phyloP scores from a whole-genome alignment of 148 eudicot genomes.

The Vaccinium myrtillus region DNA sequence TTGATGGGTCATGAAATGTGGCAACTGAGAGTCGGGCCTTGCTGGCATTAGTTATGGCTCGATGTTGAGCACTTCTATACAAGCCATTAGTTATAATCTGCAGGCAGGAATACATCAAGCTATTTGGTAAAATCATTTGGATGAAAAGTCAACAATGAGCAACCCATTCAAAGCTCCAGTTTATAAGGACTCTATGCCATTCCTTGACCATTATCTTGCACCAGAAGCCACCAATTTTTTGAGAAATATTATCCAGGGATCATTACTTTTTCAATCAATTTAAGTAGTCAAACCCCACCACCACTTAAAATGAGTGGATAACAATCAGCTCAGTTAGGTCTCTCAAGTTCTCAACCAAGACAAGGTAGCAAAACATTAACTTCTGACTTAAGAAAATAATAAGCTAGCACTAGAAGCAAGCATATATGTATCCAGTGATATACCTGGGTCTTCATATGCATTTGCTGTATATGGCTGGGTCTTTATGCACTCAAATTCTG shows the following conservation, averaged over 20 bases:
- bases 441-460: not conserved
- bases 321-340: conserved; percentile 1
- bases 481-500: not conserved
- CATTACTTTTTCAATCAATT: not conserved
- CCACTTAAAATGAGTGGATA: not conserved
- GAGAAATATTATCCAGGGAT: not conserved
- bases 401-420: not conserved
- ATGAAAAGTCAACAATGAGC: not conserved
- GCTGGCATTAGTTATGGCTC: conserved; percentile 73
- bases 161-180: not conserved
- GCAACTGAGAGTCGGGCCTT: conserved; percentile 82
- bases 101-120: conserved; percentile 9
- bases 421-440: not conserved
- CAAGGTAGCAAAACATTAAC: not conserved
- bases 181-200: not conserved
- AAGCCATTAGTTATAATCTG: conserved; percentile 93
- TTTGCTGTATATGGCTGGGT: not conserved
- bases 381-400: not conserved
- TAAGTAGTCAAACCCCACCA: not conserved
- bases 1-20: conserved; percentile 93
- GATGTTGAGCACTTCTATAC: conserved; percentile 71
- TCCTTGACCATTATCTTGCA: not conserved
- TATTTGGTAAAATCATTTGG: not conserved
- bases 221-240: not conserved
- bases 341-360: not conserved